Base-by-base conservation (phyloP, 2,329 filamentous ascomycete genomes). In the Graphiopsis chlorocephala region DNA sequence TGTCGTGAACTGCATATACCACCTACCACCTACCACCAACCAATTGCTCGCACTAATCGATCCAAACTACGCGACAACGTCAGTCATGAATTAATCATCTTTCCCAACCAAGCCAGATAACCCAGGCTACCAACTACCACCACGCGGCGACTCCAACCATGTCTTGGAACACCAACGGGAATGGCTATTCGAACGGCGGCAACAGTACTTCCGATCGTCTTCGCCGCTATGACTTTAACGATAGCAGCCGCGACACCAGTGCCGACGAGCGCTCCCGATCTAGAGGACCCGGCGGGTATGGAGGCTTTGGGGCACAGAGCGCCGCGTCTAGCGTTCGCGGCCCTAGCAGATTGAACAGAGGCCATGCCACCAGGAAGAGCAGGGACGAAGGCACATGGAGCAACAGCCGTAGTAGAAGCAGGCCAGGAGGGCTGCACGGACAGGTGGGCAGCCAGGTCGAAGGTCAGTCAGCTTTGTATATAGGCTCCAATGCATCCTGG, bases 371-470 rank as follows among this genome's bases (percentile, higher is more conserved):
- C 14, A 72, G 79, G 61, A 74, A 78, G 68, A 82, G 80, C 65
- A 72, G 75, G 50, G 80, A 80, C 57, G 68, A 69, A 64, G 64
- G 67, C 60, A 33, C 66, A 23, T 65, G 69, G 60, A 75, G 74
- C 65, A 70, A 71, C 25, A 77, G 75, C 61, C 72, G 75, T 23
- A 78, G 74, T 59, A 72, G 76, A 56, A 70, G 68, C 56, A 64
- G 72, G 47, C 65, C 64, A 62, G 69, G 65, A 58, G 67, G 65
- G 31, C 65, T 72, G 8, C 78, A 76, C 69, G 78, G 78, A 12
- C 72, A 75, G 5, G 77, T 76, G 11, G 78, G 76, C 52, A 75
- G 77, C 64, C 77, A 79, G 65, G 79, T 81, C 52, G 79, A 82
- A 71, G 76, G 74, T 77, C 63, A 72, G 73, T 73, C 42, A 15